These are phyloP conservation scores for Ceriops zippeliana DNA, from an alignment of 345 rosid genomes.

Conservation along the genomic window DNA sequence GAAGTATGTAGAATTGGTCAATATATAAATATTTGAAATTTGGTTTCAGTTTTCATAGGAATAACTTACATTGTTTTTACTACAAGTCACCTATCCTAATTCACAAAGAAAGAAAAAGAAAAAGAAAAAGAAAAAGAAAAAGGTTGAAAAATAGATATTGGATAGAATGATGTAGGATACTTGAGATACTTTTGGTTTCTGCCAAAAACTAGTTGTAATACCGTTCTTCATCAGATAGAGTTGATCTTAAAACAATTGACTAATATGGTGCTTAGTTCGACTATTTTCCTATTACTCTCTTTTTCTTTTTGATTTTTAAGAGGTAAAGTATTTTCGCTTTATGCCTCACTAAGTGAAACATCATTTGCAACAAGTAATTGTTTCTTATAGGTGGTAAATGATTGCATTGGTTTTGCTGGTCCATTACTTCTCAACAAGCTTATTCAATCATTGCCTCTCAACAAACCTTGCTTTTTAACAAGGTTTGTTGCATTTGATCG, in stretches of 20 bases:
- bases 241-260: neutral
- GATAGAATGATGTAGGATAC: neutral
- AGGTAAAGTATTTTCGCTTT: too few species aligned
- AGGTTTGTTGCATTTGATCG: conserved; percentile 42
- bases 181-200: too few species aligned
- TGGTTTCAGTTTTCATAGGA: neutral
- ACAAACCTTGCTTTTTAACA: conserved; percentile 72
- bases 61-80: neutral
- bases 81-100: neutral
- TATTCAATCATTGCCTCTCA: conserved; percentile 69
- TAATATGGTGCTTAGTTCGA: neutral
- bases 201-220: neutral
- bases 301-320: too few species aligned
- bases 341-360: too few species aligned
- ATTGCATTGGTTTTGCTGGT: conserved; percentile 72
- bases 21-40: too few species aligned
- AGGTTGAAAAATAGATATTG: neutral
- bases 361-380: neutral
- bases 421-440: conserved; percentile 84
- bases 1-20: too few species aligned
- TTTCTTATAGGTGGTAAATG: conserved; percentile 65
- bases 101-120: neutral
- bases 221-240: neutral
- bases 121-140: neutral
- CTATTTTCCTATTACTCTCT: neutral